Evolutionary conservation across 176 grass and related monocot genomes (phyloP).

Genomic region (Chrysopogon serrulatus): DNA sequence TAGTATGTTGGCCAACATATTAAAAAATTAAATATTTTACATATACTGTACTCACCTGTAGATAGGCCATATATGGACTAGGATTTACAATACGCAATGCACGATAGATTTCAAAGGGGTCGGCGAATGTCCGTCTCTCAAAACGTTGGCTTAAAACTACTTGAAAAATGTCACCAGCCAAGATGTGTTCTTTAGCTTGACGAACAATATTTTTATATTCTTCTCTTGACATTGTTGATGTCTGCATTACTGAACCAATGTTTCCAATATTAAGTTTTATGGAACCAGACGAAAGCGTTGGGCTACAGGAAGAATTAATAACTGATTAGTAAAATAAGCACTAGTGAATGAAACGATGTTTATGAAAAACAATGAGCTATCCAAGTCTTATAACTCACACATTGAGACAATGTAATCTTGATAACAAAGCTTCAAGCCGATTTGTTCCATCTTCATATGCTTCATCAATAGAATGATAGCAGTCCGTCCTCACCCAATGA

Average conservation of each 20-base stretch:
- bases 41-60: constrained; percentile 59
- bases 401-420: constrained; percentile 74
- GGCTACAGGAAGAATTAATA: constrained; percentile 41
- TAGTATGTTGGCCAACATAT: background rate
- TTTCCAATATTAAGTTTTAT: constrained; percentile 58
- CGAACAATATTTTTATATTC: constrained; percentile 62
- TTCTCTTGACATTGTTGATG: constrained; percentile 73
- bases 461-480: constrained; percentile 53
- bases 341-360: background rate
- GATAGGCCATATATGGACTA: constrained; percentile 88
- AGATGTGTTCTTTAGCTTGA: constrained; percentile 83
- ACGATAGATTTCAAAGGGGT: constrained; percentile 94
- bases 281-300: constrained; percentile 66
- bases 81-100: constrained; percentile 87
- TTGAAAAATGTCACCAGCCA: constrained; percentile 92
- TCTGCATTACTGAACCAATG: constrained; percentile 54
- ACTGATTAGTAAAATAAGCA: background rate
- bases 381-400: constrained; percentile 46
- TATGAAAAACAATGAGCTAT: background rate
- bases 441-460: constrained; percentile 76
- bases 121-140: constrained; percentile 73
- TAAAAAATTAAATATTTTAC: background rate
- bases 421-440: constrained; percentile 49
- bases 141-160: constrained; percentile 87
- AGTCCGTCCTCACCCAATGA: constrained; percentile 80